These are phyloP conservation scores for Collariella sp. DNA, from an alignment of 495 filamentous ascomycete genomes.

Conservation along the genomic window DNA sequence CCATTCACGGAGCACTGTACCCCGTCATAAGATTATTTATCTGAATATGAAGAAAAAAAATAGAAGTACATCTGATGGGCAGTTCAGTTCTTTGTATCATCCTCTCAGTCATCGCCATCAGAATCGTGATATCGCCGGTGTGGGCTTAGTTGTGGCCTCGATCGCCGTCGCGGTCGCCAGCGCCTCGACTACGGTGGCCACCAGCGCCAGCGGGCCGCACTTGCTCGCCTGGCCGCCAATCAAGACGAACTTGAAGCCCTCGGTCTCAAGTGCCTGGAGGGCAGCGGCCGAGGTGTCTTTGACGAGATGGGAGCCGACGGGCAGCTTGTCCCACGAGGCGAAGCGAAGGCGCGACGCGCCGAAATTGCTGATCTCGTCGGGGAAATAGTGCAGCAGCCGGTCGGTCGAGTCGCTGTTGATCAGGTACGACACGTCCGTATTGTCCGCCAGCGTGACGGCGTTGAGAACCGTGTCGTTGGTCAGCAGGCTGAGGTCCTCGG, in stretches of 20 bases:
- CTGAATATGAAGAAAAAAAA: no score
- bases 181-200: no score
- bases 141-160: no score
- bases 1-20: no score
- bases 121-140: no score
- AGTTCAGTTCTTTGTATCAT: no score
- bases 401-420: constrained; percentile 6
- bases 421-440: neutral
- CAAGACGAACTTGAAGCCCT: neutral
- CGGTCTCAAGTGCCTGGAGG: neutral
- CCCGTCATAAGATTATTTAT: no score
- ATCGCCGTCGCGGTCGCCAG: no score
- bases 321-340: constrained; percentile 9
- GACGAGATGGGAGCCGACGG: constrained; percentile 3
- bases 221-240: constrained; percentile 1
- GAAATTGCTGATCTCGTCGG: neutral
- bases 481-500: neutral
- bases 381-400: constrained; percentile 17
- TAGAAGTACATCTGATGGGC: no score
- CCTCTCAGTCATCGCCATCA: no score
- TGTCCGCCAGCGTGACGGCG: neutral
- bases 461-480: neutral
- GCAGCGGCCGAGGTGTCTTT: neutral
- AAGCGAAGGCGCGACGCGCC: constrained; percentile 15
- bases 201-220: constrained; percentile 1